Evolutionary conservation across 164 flowering plant species (phyloP), one percentile per base, ranked within the genome.

Genomic region (Vitis vinifera): DNA sequence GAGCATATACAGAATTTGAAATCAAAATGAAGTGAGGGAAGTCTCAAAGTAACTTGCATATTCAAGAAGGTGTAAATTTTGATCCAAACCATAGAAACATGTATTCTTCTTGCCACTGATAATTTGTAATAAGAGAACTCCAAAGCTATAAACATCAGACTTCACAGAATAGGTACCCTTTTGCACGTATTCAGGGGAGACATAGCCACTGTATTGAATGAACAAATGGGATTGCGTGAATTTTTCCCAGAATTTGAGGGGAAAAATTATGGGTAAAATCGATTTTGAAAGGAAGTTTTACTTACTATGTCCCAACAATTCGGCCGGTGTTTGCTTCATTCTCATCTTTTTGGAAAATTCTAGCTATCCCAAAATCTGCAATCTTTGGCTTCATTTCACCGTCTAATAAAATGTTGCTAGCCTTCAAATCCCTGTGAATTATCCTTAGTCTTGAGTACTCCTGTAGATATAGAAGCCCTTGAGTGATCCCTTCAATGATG

Each of bases 241-340:
- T 31, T 31, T 15, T 19, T 51, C 8, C 31, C 10, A 49, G 15
- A 19, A 37, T 16, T 9, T 3, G 15, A 19, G 37, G 44, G 7
- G 44, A 31, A 31, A 31, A 31, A 4, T 31, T 59, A 59, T 4
- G 14, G 1, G 1, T 8, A 14, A 3, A 59, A 59, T 15, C 13
- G 8, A 29, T 31, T 4, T 31, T 62, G 51, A 10, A 50, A 62
- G 51, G 9, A 15, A 14, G 19, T 30, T 9, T 31, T 9, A 73
- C 85, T 77, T 69, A 81, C 82, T 79, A 77, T 55, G 80, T 82
- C 56, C 84, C 81, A 50, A 81, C 84, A 59, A 81, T 78, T 13
- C 76, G 53, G 17, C 48, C 19, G 0, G 82, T 79, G 23, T 68
- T 74, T 55, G 76, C 77, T 74, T 74, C 80, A 51, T 11, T 14